Base-by-base conservation (phyloP, 257 asterid species). In the Nemophila menziesii region DNA sequence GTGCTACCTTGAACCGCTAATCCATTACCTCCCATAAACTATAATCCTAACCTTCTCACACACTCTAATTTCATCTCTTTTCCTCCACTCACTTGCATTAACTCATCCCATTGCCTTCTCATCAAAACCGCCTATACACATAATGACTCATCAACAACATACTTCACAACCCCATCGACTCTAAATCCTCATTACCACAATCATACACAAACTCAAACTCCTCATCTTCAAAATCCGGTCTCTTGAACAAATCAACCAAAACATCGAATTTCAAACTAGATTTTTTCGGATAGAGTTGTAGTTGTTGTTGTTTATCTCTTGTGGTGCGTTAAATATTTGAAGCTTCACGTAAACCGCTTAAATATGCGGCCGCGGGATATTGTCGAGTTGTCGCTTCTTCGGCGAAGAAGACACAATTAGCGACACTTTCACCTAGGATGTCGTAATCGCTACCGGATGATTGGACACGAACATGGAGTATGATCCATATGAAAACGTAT, bases 301-400 rank as follows among this genome's bases (percentile, higher is more conserved):
- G 60, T 52, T 69, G 29, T 43, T 22, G 54, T 52, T 60, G 77
- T 43, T 53, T 47, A 44, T 45, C 65, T 49, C 67, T 67, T 43
- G 63, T 51, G 42, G 74, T 62, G 58, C 45, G 69, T 47, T 70
- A 74, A 18, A 82, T 82, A 19, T 62, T 60, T 29, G 85, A 72
- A 56, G 94, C 94, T 72, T 82, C 94, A 61, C 94, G 67, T 52
- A 82, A 68, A 47, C 94, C 94, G 46, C 94, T 82, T 53, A 82
- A 82, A 48, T 75, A 82, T 49, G 94, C 94, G 58, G 94, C 79
- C 54, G 94, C 94, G n/a, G 94, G 92, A 55, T 75, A 73, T 55
- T 82, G 77, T 45, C 87, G 72, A 24, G 61, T 82, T 8, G 94
- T 82, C 49, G 94, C 94, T 63, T 82, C 94, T 29, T 92, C 94